Conservation (phyloP, 2,329 filamentous ascomycete genomes). For the Trichoderma asperellum region DNA sequence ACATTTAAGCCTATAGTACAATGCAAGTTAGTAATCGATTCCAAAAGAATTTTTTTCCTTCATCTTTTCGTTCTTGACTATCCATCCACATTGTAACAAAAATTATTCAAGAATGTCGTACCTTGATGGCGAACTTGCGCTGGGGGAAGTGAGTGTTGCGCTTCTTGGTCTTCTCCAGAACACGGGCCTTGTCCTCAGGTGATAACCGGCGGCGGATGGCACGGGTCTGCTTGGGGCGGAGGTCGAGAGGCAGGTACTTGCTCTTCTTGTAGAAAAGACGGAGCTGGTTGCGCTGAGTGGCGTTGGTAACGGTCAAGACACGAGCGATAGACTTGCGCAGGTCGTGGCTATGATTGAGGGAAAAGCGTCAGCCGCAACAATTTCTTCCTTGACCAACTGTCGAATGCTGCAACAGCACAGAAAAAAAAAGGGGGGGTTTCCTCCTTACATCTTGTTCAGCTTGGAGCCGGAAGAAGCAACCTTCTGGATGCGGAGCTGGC, state of each 20-base stretch:
- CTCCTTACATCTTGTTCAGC: constrained; percentile 91
- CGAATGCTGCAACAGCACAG: background rate
- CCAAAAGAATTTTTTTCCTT: background rate
- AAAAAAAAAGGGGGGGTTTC: background rate
- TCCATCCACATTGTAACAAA: background rate
- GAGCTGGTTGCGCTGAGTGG: constrained; percentile 97
- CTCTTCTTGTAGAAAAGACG: constrained; percentile 99
- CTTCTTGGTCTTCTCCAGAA: constrained; percentile 97
- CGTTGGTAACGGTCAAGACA: constrained; percentile 99
- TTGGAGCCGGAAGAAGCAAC: constrained; percentile 93
- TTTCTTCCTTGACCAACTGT: constrained; percentile 22
- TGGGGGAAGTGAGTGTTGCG: constrained; percentile 93
- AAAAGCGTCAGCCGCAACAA: constrained; percentile 34
- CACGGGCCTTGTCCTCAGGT: constrained; percentile 82
- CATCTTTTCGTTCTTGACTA: background rate
- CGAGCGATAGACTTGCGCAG: constrained; percentile 99
- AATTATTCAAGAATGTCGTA: constrained; percentile 46
- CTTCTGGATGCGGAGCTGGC: constrained; percentile 97
- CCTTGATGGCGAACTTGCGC: constrained; percentile 99
- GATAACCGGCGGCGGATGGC: constrained; percentile 95
- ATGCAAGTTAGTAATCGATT: background rate
- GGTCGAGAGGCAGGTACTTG: constrained; percentile 98
- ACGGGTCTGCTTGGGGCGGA: constrained; percentile 97
- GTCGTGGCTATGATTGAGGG: constrained; percentile 72
- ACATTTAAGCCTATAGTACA: constrained; percentile 38